Percentiles rank a stretch among this genome's conserved stretches.
phyloP scores from a whole-genome alignment of 345 rosid genomes.

The Heritiera littoralis region DNA sequence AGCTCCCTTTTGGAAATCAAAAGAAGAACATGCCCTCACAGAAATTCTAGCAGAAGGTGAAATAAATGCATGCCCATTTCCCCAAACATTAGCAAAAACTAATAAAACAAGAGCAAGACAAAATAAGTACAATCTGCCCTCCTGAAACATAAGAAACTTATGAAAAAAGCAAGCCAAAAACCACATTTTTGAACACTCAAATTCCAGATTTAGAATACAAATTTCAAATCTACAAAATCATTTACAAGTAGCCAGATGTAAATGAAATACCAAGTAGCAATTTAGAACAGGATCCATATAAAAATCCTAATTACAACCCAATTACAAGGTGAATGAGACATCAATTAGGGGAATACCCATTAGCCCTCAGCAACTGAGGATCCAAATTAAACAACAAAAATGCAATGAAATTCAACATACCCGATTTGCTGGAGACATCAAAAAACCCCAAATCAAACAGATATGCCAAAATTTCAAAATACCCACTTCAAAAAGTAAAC shows the following conservation, averaged over 20 bases:
- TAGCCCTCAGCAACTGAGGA: not conserved
- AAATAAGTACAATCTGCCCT: not conserved
- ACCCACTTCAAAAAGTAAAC: not conserved
- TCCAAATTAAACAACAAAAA: not conserved
- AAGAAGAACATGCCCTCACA: not conserved
- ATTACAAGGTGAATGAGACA: constrained; percentile 1
- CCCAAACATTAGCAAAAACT: not conserved
- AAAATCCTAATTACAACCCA: not conserved
- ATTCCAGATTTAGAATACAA: not conserved
- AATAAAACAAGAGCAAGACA: not conserved
- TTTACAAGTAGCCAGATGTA: not conserved
- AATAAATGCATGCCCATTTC: not conserved
- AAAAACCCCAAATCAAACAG: constrained; percentile 2
- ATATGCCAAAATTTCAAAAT: not conserved
- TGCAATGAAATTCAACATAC: not conserved
- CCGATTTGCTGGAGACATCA: not conserved
- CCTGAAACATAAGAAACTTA: not conserved
- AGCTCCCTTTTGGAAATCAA: not conserved
- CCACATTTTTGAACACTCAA: not conserved
- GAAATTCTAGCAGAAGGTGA: constrained; percentile 6
- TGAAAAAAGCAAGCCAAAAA: not conserved
- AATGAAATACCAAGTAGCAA: not conserved
- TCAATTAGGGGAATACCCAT: not conserved
- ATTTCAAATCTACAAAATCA: not conserved
- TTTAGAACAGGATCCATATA: not conserved